Conservation (phyloP, 1,139 yeast species). For the Candida sp. region DNA sequence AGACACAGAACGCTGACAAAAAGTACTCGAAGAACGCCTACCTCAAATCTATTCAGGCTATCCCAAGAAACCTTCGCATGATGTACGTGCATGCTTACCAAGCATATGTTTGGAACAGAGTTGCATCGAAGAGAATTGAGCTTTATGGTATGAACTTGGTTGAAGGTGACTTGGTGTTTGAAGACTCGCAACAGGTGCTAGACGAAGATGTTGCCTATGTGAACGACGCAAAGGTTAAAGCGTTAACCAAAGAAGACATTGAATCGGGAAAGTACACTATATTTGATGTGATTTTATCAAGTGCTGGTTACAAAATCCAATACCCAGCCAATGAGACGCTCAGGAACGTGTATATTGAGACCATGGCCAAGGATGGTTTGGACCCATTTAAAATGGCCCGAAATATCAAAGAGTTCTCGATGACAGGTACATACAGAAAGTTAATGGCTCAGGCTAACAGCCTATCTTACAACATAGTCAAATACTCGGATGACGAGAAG, state of each 20-base stretch:
- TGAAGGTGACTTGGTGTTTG: constrained; percentile 82
- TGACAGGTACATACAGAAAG: constrained; percentile 88
- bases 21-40: constrained; percentile 55
- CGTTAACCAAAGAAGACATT: constrained; percentile 76
- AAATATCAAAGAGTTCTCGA: constrained; percentile 84
- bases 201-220: constrained; percentile 67
- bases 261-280: constrained; percentile 63
- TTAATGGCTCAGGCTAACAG: constrained; percentile 70
- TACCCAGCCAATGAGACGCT: constrained; percentile 77
- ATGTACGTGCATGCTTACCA: constrained; percentile 99
- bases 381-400: constrained; percentile 88
- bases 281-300: constrained; percentile 87
- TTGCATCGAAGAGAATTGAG: constrained; percentile 78
- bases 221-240: constrained; percentile 63
- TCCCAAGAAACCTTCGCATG: constrained; percentile 89
- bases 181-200: constrained; percentile 54
- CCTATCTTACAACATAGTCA: constrained; percentile 66
- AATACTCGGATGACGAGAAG: constrained; percentile 64
- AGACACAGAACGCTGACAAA: constrained; percentile 48
- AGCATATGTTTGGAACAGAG: constrained; percentile 92
- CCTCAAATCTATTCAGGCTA: constrained; percentile 83
- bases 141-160: constrained; percentile 72
- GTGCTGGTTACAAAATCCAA: constrained; percentile 90
- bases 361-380: constrained; percentile 82
- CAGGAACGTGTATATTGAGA: constrained; percentile 64